Evolutionary conservation across 2,329 filamentous ascomycete species (phyloP).

Genomic region (Sclerotinia spermophila): DNA sequence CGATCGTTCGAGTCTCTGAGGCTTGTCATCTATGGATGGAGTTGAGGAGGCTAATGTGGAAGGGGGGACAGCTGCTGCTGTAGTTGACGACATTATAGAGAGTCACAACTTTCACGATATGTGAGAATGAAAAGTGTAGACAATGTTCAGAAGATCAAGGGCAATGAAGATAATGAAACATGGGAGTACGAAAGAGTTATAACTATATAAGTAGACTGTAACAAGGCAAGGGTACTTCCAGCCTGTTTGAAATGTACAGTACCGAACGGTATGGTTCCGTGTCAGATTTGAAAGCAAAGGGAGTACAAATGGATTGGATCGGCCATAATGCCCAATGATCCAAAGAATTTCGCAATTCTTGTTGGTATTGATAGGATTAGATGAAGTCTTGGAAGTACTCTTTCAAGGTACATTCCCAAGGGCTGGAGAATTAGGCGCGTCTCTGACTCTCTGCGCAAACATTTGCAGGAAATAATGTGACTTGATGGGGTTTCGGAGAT

Average conservation of each 20-base stretch:
- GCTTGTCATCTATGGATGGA: conserved; percentile 1
- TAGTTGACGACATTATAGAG: background rate
- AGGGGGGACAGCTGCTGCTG: too few species aligned
- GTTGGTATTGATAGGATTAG: background rate
- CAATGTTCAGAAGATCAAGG: background rate
- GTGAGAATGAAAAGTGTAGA: background rate
- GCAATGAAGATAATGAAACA: background rate
- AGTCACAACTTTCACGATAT: background rate
- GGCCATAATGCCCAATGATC: background rate
- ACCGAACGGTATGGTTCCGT: conserved; percentile 4
- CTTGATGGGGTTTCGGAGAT: conserved; percentile 16
- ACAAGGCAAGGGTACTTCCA: background rate
- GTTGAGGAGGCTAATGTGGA: background rate
- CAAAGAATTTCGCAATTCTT: background rate
- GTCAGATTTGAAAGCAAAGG: conserved; percentile 13
- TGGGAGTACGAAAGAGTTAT: background rate
- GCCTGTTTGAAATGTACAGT: background rate
- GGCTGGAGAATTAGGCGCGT: background rate
- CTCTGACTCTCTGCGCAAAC: background rate
- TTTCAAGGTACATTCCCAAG: background rate
- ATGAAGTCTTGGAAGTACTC: background rate
- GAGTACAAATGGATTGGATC: background rate
- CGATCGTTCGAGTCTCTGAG: background rate
- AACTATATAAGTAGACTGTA: conserved; percentile 9
- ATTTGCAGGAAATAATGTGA: background rate